phyloP scores from a whole-genome alignment of 805 yeast species.

The Candida vartiovaarae region DNA sequence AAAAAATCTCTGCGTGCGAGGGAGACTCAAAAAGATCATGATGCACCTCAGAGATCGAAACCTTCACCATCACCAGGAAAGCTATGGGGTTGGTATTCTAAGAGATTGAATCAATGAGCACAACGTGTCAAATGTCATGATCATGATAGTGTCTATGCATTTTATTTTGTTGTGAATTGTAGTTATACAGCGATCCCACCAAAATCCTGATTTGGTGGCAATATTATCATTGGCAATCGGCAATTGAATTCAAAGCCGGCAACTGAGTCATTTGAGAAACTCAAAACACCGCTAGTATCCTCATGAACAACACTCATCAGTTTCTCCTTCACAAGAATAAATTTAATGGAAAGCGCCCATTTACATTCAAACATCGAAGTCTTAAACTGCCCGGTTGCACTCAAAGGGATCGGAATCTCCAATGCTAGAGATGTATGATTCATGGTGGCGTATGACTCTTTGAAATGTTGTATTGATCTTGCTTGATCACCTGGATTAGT shows the following conservation, averaged over 20 bases:
- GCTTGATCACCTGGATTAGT: conserved; percentile 7
- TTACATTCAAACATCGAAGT: conserved; percentile 32
- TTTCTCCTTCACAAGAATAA: conserved; percentile 25
- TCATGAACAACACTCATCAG: conserved; percentile 22
- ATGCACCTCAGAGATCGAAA: conserved; percentile 1
- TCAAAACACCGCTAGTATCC: conserved; percentile 30
- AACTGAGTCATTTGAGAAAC: conserved; percentile 27
- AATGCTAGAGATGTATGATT: conserved; percentile 22
- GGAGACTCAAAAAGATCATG: not conserved
- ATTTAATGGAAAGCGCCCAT: conserved; percentile 31
- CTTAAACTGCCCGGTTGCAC: conserved; percentile 32
- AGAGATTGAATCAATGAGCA: not conserved
- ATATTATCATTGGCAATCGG: conserved; percentile 36
- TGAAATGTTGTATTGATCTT: conserved; percentile 20
- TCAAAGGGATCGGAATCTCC: conserved; percentile 29
- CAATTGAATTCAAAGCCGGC: conserved; percentile 36
- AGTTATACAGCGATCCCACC: conserved; percentile 35
- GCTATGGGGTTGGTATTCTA: conserved; percentile 17
- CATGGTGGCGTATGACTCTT: conserved; percentile 27
- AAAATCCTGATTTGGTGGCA: conserved; percentile 39
- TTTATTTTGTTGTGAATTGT: not conserved
- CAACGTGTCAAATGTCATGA: not conserved
- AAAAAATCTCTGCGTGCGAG: conserved; percentile 5
- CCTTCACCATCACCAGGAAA: conserved; percentile 12
- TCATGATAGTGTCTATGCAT: not conserved